Evolutionary conservation across 768 basidiomycete species (phyloP), one percentile per base, ranked within the genome.

Genomic region (Pleurotus citrinopileatus): DNA sequence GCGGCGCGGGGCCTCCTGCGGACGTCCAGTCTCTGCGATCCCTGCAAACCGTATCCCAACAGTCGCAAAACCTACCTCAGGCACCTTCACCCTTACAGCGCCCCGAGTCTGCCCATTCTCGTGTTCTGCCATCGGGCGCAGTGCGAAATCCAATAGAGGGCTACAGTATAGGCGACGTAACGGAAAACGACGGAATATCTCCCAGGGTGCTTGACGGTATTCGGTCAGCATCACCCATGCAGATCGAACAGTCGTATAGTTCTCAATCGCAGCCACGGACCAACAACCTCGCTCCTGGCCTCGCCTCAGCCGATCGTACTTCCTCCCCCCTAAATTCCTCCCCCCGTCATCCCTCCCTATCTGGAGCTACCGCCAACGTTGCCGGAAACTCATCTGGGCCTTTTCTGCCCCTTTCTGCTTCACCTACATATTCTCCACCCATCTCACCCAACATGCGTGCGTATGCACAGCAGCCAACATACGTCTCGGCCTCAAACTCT

Each of bases 401-500:
- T 3, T 51, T 51, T 34, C 81, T 83, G 63, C 81, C 82, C 26
- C 68, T 86, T 42, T 78, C 82, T 19, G 76, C 81, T 10, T 78
- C 81, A 12, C 82, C 82, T 52, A 73, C 77, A 13, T 86, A 85
- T 64, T 74, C 74, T 27, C 82, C 86, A 19, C 83, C 87, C 34
- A 55, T 58, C 26, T 55, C 89, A 1, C 75, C 85, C 0, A 85
- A 75, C 52, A 80, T 82, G 53, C 83, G 88, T 53, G 86, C 79
- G 5, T 83, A 78, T 63, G 75, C 87, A 1, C 87, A 88, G 52
- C 87, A 88, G 53, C 89, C 89, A n/a, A 89, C 83, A 1, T 89
- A 83, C 60, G 83, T 90, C 59, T 85, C 79, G 3, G 83, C 84
- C 40, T 77, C 79, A 10, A 79, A 76, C 48, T 75, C 85, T 37